These are phyloP conservation scores for Dillenia turbinata DNA, from an alignment of 164 flowering plant species.

Conservation along the genomic window DNA sequence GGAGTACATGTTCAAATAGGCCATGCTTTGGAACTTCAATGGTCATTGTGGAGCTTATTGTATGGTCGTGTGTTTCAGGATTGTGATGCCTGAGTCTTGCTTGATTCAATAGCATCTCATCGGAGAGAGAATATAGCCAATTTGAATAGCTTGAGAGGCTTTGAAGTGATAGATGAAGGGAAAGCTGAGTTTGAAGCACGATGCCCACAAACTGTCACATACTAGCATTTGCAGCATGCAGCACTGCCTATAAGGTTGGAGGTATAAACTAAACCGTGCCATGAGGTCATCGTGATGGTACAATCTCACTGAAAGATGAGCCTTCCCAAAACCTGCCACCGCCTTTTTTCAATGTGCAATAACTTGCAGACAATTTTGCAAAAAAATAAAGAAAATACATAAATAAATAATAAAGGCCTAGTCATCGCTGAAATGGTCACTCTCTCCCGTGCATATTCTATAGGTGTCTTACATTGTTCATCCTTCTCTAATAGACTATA, in stretches of 20 bases:
- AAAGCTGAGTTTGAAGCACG: conserved; percentile 38
- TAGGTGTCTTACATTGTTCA: conserved; percentile 34
- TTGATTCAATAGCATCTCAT: conserved; percentile 34
- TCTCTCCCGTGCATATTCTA: conserved; percentile 39
- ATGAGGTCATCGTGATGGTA: conserved; percentile 42
- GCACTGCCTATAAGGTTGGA: conserved; percentile 31
- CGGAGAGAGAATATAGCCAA: conserved; percentile 37
- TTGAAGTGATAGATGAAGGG: conserved; percentile 52
- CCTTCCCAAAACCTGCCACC: conserved; percentile 15
- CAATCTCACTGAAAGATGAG: conserved; percentile 19
- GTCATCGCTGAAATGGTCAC: conserved; percentile 29
- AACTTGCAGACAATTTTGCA: conserved; percentile 13
- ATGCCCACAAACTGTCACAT: conserved; percentile 50
- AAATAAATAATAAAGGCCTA: too few relatives aligned
- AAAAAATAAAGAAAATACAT: conserved; percentile 3
- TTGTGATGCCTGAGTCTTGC: conserved; percentile 53
- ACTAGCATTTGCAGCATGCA: conserved; percentile 56
- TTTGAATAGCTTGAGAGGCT: conserved; percentile 44
- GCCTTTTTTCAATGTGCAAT: conserved; percentile 11
- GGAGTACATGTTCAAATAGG: too few relatives aligned
- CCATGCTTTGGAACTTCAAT: too few relatives aligned
- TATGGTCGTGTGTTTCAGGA: conserved; percentile 27
- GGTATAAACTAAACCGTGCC: conserved; percentile 36
- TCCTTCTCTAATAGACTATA: conserved; percentile 23
- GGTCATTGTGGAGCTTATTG: too few relatives aligned